Evolutionary conservation across 176 grass and related monocot genomes (phyloP).

Genomic region (Oryza rufipogon): DNA sequence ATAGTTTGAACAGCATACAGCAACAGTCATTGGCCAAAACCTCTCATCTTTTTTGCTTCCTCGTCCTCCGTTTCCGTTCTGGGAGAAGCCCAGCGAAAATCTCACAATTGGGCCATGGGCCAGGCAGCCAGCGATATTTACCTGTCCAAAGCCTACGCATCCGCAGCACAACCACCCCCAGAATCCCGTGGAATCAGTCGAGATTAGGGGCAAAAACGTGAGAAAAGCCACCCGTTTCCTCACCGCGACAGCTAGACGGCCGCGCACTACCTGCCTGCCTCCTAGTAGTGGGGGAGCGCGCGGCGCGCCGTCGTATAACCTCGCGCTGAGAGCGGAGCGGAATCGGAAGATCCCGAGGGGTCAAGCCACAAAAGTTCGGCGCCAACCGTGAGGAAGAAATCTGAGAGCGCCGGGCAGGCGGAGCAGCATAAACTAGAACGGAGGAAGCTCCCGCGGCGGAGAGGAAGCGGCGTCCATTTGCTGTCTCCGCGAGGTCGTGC

Average conservation of each 20-base stretch:
- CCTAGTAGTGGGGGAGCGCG: slow-evolving; percentile 10
- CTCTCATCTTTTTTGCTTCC: background rate
- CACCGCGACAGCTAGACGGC: slow-evolving; percentile 6
- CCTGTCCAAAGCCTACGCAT: background rate
- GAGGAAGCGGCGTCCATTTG: background rate
- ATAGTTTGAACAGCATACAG: background rate
- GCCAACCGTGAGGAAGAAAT: slow-evolving; percentile 12
- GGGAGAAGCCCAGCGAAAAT: background rate
- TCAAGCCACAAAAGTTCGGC: background rate
- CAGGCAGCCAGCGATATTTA: background rate
- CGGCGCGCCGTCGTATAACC: background rate
- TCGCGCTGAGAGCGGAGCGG: background rate
- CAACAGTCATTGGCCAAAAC: too few species aligned
- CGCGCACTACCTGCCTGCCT: background rate
- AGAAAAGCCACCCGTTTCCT: background rate
- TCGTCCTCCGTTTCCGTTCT: background rate
- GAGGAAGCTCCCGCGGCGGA: background rate
- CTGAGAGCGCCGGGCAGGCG: background rate
- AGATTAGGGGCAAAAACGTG: background rate
- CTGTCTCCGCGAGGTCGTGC: slow-evolving; percentile 2
- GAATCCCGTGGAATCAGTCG: slow-evolving; percentile 8
- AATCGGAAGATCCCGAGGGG: slow-evolving; percentile 41
- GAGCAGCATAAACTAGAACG: too few species aligned
- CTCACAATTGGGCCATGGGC: background rate
- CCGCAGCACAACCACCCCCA: background rate